phyloP scores from a whole-genome alignment of 1,284 basidiomycete genomes.

The Pseudozyma flocculosa region DNA sequence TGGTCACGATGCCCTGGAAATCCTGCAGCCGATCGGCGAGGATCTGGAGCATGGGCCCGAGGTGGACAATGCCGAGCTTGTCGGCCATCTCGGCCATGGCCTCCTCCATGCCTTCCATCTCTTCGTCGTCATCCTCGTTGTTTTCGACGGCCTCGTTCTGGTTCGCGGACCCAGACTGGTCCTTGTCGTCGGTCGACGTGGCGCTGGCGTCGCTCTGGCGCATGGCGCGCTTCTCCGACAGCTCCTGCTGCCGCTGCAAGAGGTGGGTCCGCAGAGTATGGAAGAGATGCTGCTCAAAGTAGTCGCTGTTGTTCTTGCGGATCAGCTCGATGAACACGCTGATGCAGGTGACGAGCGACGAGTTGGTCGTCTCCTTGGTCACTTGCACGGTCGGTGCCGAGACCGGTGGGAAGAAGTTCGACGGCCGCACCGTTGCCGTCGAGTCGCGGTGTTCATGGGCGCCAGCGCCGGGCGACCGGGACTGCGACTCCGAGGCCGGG shows the following conservation, averaged over 20 bases:
- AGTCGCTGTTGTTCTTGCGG: conserved; percentile 97
- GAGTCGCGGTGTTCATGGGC: conserved; percentile 43
- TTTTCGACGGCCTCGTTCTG: conserved; percentile 47
- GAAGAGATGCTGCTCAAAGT: conserved; percentile 97
- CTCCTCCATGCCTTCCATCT: conserved; percentile 66
- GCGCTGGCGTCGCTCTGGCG: conserved; percentile 2
- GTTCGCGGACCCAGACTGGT: too few relatives aligned
- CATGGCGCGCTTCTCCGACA: conserved; percentile 39
- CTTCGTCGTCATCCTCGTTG: conserved; percentile 53
- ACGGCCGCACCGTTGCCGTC: conserved; percentile 45
- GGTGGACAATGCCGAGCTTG: conserved; percentile 88
- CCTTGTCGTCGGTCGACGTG: conserved; percentile 21
- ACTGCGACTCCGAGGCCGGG: conserved; percentile 27
- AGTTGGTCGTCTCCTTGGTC: conserved; percentile 71
- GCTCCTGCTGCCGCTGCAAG: conserved; percentile 78
- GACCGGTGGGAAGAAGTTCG: conserved; percentile 41
- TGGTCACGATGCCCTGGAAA: conserved; percentile 71
- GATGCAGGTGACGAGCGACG: conserved; percentile 83
- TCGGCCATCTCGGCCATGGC: conserved; percentile 84
- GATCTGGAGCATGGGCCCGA: conserved; percentile 78
- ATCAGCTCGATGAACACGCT: conserved; percentile 93
- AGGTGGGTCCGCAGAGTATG: conserved; percentile 87
- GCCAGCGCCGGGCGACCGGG: conserved; percentile 19
- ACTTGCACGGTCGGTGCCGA: conserved; percentile 34
- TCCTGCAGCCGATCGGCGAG: conserved; percentile 72